A percentile compares a stretch with the other conserved stretches of the same genome.
These are phyloP conservation scores for Periconia macrospinosa DNA, from an alignment of 2,329 filamentous ascomycete genomes.

Conservation along the genomic window DNA sequence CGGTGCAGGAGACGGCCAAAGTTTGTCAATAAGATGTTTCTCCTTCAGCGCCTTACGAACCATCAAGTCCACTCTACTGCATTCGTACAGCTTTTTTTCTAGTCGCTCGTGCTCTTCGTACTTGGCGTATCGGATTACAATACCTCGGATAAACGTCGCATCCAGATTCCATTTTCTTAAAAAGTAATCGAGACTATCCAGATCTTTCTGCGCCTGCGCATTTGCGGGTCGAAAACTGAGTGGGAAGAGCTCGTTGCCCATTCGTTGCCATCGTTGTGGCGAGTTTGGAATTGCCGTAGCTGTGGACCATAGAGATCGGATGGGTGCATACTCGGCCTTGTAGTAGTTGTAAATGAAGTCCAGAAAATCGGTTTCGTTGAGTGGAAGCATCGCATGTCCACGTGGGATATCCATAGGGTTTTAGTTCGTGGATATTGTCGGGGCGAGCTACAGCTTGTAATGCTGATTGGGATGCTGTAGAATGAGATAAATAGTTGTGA, in stretches of 20 bases:
- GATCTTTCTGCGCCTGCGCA: slow-evolving; percentile 40
- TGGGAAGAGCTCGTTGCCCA: slow-evolving; percentile 39
- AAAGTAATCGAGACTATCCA: slow-evolving; percentile 38
- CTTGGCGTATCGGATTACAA: slow-evolving; percentile 38
- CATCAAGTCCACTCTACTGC: slow-evolving; percentile 37
- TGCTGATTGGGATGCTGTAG: too few relatives aligned
- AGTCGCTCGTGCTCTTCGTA: slow-evolving; percentile 39
- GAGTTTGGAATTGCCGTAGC: slow-evolving; percentile 36
- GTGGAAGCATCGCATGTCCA: slow-evolving; percentile 34
- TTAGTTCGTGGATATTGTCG: too few relatives aligned
- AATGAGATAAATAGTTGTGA: too few relatives aligned
- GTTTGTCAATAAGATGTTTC: slow-evolving; percentile 39
- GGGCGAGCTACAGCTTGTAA: too few relatives aligned
- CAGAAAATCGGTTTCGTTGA: slow-evolving; percentile 36
- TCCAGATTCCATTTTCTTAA: slow-evolving; percentile 35
- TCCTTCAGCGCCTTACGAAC: slow-evolving; percentile 42
- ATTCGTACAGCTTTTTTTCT: slow-evolving; percentile 41
- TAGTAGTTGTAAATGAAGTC: slow-evolving; percentile 43
- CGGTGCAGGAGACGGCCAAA: slow-evolving; percentile 39
- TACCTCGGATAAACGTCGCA: slow-evolving; percentile 31
- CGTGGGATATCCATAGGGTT: slow-evolving; percentile 35
- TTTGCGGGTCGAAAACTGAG: slow-evolving; percentile 34
- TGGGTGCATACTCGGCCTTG: slow-evolving; percentile 42
- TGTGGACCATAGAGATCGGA: slow-evolving; percentile 40
- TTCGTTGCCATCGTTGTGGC: slow-evolving; percentile 31